Base-by-base conservation (phyloP, 768 basidiomycete species). In the Lyophyllum semitale region DNA sequence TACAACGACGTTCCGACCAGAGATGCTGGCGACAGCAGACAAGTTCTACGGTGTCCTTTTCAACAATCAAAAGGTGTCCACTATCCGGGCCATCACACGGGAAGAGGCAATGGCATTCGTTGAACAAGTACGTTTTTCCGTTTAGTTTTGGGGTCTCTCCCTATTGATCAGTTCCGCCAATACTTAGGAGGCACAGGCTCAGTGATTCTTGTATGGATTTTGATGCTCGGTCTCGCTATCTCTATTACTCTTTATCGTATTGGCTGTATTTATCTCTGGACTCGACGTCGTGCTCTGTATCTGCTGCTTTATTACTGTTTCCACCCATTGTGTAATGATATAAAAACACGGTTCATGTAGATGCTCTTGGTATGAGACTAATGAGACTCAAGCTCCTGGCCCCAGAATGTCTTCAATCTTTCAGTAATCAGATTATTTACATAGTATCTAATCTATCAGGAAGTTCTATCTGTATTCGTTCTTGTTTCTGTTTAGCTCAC, bases 41-140 rank as follows among this genome's bases (percentile, higher is more conserved):
- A 94, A 96, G 67, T 98, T 96, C 69, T 98, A 98, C 59, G 97
- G 97, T 13, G 97, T 98, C 9, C 73, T 96, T 55, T 98, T 97
- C 76, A 93, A 96, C 71, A 93, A 90, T 63, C 92, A 96, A 67
- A 98, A 98, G 69, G 88, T 98, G 55, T 93, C 91, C 51, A 90
- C 90, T 0, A 95, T 98, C 42, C 81, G 88, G 32, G 80, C 84
- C 33, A 98, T 98, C 71, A 89, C 85, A 61, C 81, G 88, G 41
- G 94, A 95, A 60, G 91, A 97, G 62, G 95, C 95, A 4, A 87
- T 88, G 80, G 88, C 94, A 64, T 98, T 98, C 71, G 91, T 98
- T 25, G 96, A 98, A 66, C 88, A 90, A 80, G 88, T 84, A 43
- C 13, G 77, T 72, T 12, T 37, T 29, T 45, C 49, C 22, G 18